Base-by-base conservation (phyloP, 2,329 filamentous ascomycete species). In the Arthroderma sp. region DNA sequence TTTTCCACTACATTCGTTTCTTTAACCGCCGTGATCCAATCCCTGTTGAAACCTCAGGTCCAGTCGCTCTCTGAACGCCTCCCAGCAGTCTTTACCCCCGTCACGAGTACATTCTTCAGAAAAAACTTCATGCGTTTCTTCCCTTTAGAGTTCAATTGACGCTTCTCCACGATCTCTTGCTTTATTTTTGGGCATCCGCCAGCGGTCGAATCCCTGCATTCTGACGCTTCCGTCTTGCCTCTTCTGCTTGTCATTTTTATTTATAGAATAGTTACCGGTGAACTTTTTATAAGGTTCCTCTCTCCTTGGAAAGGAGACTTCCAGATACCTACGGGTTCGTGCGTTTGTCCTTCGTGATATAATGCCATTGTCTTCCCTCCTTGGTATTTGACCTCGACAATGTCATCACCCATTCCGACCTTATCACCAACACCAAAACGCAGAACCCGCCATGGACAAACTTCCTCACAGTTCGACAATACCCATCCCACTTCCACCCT, bases 361-460 rank as follows among this genome's bases (percentile, higher is more conserved):
- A 40, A 40, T 40, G 38, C 29, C 38, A n/a, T 40, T 43, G 41
- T 43, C 41, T 29, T 27, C 15, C 15, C 15, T 22, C 15, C 15
- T 22, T 22, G 15, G 15, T 22, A 22, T 22, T 22, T 22, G 15
- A 22, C 15, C 15, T 22, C 15, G 15, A 56, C 60, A 46, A 66
- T 65, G 59, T 57, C 61, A 52, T 61, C 48, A 29, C 41, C 44
- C 40, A 29, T 41, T 29, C 46, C 58, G 36, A 50, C 52, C 45
- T 50, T 52, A 46, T 52, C 51, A 48, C 51, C 55, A 38, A 50
- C 59, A 34, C 61, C 65, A 31, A 58, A 53, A 53, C 60, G 68
- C 51, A 62, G 59, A 52, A 63, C 64, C 46, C 62, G 71, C 43
- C 65, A 68, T 56, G 68, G 71, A 56, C 64, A 67, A 50, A 66